Evolutionary conservation across 495 filamentous ascomycete species (phyloP).

Genomic region (Aspergillus heteromorphus): DNA sequence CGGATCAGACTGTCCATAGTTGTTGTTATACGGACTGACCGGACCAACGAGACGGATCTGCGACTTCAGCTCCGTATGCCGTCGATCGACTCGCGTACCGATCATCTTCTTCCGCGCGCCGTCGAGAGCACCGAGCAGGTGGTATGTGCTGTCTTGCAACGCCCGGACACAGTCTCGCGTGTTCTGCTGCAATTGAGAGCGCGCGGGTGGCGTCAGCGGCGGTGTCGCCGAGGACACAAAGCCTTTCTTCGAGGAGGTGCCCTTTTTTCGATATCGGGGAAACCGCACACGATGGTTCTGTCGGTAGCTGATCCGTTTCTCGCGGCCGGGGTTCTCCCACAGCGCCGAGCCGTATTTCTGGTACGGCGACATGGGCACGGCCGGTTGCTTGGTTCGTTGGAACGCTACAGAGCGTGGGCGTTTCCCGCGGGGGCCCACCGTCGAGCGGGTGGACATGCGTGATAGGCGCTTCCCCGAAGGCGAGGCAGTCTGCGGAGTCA

Average conservation of each 20-base stretch:
- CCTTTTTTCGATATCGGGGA: constrained; percentile 16
- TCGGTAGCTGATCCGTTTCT: constrained; percentile 24
- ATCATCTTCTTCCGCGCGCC: constrained; percentile 31
- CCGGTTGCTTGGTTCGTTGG: constrained; percentile 23
- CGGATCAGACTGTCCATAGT: constrained; percentile 25
- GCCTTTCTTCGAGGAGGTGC: constrained; percentile 3
- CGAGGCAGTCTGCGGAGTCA: constrained; percentile 11
- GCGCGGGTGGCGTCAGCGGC: constrained; percentile 16
- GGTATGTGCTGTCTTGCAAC: constrained; percentile 27
- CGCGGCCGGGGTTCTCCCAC: constrained; percentile 33
- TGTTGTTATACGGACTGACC: constrained; percentile 29
- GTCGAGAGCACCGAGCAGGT: constrained; percentile 25
- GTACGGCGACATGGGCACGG: constrained; percentile 32
- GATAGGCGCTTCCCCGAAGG: constrained; percentile 16
- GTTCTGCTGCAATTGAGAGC: constrained; percentile 23
- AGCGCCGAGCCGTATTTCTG: constrained; percentile 33
- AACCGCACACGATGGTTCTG: constrained; percentile 17
- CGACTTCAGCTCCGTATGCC: constrained; percentile 36
- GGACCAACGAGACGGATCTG: constrained; percentile 41
- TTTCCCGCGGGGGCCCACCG: constrained; percentile 13
- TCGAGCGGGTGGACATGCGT: constrained; percentile 19
- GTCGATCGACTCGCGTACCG: constrained; percentile 28
- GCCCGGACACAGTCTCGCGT: constrained; percentile 25
- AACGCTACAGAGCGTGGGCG: neutral
- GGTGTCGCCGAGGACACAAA: constrained; percentile 13